phyloP scores from a whole-genome alignment of 768 basidiomycete genomes.

The Rhodotorula diobovata region DNA sequence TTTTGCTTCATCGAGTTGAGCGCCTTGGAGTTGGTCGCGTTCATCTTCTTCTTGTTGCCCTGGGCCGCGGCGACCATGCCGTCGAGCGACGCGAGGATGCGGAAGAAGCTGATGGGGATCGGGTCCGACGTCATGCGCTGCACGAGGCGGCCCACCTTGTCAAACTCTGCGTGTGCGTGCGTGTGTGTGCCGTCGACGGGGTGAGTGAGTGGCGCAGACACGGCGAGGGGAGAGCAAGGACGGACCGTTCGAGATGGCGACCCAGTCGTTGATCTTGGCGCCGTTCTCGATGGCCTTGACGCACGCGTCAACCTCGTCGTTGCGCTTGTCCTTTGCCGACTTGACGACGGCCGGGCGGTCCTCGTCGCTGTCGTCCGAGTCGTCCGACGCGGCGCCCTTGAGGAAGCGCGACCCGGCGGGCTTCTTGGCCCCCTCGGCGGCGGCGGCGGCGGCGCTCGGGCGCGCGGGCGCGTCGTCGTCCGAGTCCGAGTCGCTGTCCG shows the following conservation, averaged over 20 bases:
- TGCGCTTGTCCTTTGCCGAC: slow-evolving; percentile 83
- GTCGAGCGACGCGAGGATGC: slow-evolving; percentile 70
- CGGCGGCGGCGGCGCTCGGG: slow-evolving; percentile 18
- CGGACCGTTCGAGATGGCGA: slow-evolving; percentile 75
- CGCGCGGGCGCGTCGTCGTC: slow-evolving; percentile 53
- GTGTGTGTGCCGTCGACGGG: background rate
- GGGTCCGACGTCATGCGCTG: slow-evolving; percentile 79
- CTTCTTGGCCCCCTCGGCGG: slow-evolving; percentile 42
- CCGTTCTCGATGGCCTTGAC: slow-evolving; percentile 91
- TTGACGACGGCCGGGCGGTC: slow-evolving; percentile 68
- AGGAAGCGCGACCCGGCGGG: slow-evolving; percentile 47
- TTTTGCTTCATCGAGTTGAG: slow-evolving; percentile 98
- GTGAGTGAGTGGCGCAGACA: background rate
- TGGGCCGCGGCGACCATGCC: slow-evolving; percentile 66
- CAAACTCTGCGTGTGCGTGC: slow-evolving; percentile 64
- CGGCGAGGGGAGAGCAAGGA: background rate
- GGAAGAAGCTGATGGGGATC: slow-evolving; percentile 78
- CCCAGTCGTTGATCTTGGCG: slow-evolving; percentile 95
- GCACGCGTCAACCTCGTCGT: slow-evolving; percentile 90
- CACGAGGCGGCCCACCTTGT: slow-evolving; percentile 86
- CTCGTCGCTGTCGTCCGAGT: slow-evolving; percentile 55
- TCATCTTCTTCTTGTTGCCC: slow-evolving; percentile 93
- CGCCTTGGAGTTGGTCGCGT: slow-evolving; percentile 81
- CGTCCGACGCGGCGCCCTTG: slow-evolving; percentile 54
- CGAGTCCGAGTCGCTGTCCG: slow-evolving; percentile 61